These are phyloP conservation scores for Zoysia matrella DNA, from an alignment of 202 grass and related monocot genomes.

Conservation along the genomic window DNA sequence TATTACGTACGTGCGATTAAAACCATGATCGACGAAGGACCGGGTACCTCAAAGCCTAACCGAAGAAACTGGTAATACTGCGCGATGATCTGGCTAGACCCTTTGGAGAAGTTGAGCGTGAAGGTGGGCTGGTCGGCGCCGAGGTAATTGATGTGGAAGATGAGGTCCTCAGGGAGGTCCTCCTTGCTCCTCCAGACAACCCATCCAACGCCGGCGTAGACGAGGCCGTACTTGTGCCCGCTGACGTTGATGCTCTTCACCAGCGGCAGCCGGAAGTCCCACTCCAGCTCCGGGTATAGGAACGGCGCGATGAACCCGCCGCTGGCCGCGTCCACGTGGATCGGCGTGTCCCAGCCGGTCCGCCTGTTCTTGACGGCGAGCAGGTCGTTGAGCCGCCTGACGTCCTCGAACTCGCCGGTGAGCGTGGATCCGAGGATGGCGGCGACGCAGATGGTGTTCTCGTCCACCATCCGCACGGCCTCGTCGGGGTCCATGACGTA, in stretches of 20 bases:
- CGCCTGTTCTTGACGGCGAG: conserved; percentile 64
- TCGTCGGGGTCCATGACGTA: conserved; percentile 76
- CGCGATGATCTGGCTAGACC: too few relatives aligned
- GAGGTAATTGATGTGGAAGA: conserved; percentile 37
- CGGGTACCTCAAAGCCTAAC: conserved; percentile 76
- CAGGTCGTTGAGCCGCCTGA: conserved; percentile 69
- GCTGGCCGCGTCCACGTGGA: conserved; percentile 73
- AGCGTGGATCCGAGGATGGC: conserved; percentile 86
- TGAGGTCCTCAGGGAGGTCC: conserved; percentile 78
- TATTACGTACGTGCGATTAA: neutral
- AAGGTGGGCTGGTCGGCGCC: too few relatives aligned
- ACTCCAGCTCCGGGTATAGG: conserved; percentile 78
- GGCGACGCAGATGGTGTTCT: conserved; percentile 89
- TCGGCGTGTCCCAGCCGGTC: conserved; percentile 72
- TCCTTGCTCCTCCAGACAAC: conserved; percentile 72
- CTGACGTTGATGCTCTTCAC: conserved; percentile 92
- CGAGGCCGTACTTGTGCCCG: conserved; percentile 34
- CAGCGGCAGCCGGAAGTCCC: conserved; percentile 79
- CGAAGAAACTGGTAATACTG: conserved; percentile 74
- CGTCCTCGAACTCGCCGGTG: conserved; percentile 82
- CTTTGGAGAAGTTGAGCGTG: too few relatives aligned
- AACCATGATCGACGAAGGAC: neutral
- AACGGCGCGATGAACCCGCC: conserved; percentile 82
- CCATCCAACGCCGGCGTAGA: conserved; percentile 74
- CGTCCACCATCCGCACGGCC: conserved; percentile 73